A percentile compares a stretch with the other conserved stretches of the same genome.
These are phyloP conservation scores for Emmonsiellopsis sp. DNA, from an alignment of 2,329 filamentous ascomycete species.

Conservation along the genomic window DNA sequence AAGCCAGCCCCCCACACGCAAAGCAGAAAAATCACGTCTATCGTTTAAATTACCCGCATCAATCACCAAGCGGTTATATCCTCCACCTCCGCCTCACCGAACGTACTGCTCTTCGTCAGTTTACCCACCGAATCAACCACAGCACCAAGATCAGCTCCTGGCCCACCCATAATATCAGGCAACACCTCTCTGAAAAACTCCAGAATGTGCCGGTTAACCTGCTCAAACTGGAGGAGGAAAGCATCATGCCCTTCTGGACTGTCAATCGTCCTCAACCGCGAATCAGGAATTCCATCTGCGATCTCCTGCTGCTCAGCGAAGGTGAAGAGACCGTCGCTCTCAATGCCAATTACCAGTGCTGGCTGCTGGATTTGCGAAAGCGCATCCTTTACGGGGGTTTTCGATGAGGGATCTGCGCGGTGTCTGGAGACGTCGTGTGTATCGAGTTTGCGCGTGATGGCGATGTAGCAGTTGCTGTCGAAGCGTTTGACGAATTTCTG, in stretches of 20 bases:
- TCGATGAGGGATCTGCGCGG: constrained; percentile 40
- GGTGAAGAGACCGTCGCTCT: constrained; percentile 91
- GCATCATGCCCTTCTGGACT: constrained; percentile 94
- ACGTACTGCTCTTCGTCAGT: constrained; percentile 78
- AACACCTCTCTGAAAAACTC: constrained; percentile 73
- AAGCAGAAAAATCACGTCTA: too few relatives aligned
- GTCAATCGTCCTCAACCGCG: constrained; percentile 75
- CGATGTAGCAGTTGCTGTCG: constrained; percentile 98
- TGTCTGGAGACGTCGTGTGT: constrained; percentile 88
- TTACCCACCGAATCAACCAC: constrained; percentile 48
- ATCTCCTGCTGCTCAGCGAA: constrained; percentile 94
- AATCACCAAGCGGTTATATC: constrained; percentile 88
- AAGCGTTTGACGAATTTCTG: constrained; percentile 95
- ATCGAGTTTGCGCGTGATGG: constrained; percentile 94
- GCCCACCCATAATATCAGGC: constrained; percentile 74
- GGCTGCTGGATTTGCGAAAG: constrained; percentile 79
- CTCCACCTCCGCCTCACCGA: constrained; percentile 90
- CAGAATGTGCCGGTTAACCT: constrained; percentile 82
- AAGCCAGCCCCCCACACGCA: too few relatives aligned
- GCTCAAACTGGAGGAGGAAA: constrained; percentile 92
- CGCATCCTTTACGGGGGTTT: constrained; percentile 56
- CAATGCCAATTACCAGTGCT: constrained; percentile 82
- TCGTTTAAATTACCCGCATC: not conserved
- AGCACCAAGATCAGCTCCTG: constrained; percentile 38
- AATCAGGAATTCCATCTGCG: constrained; percentile 68